Percentiles rank a stretch among this genome's conserved stretches.
These are phyloP conservation scores for Phytophthora colocasiae DNA, from an alignment of 352 stramenopile genomes.

Conservation along the genomic window DNA sequence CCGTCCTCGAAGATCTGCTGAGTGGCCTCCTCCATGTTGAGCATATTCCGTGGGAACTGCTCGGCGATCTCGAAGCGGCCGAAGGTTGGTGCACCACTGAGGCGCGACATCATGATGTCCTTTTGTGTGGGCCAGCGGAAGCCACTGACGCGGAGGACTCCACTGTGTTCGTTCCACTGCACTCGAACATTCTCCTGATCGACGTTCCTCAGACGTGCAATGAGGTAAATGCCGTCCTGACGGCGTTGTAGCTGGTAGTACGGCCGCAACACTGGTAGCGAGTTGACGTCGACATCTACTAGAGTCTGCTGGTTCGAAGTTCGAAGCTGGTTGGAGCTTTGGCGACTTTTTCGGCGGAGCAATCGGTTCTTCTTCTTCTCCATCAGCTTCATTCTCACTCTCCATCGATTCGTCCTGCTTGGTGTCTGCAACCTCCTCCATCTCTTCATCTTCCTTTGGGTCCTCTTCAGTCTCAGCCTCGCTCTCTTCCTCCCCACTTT, in stretches of 20 bases:
- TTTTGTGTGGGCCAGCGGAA: constrained; percentile 65
- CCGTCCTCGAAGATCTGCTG: constrained; percentile 56
- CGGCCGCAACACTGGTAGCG: constrained; percentile 57
- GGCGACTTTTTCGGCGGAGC: constrained; percentile 16
- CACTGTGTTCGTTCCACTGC: constrained; percentile 46
- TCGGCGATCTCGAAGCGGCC: constrained; percentile 73
- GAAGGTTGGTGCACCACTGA: constrained; percentile 63
- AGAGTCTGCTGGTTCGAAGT: background rate
- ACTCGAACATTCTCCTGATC: constrained; percentile 49
- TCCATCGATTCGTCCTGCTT: constrained; percentile 31
- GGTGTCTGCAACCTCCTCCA: constrained; percentile 8
- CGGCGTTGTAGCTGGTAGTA: constrained; percentile 70
- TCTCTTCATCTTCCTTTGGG: constrained; percentile 21
- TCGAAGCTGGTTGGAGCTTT: background rate
- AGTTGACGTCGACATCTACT: constrained; percentile 33
- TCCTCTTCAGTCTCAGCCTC: constrained; percentile 28
- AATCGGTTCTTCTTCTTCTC: constrained; percentile 19
- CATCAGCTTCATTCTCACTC: constrained; percentile 24
- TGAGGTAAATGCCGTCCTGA: constrained; percentile 52
- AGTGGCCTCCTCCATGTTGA: constrained; percentile 62
- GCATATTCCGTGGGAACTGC: constrained; percentile 50
- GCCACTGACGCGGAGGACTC: constrained; percentile 53
- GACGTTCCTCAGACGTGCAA: constrained; percentile 39
- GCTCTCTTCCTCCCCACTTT: constrained; percentile 32
- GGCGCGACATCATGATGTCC: constrained; percentile 59